phyloP scores from a whole-genome alignment of 768 basidiomycete genomes.

The Boletus vinaceobasis region DNA sequence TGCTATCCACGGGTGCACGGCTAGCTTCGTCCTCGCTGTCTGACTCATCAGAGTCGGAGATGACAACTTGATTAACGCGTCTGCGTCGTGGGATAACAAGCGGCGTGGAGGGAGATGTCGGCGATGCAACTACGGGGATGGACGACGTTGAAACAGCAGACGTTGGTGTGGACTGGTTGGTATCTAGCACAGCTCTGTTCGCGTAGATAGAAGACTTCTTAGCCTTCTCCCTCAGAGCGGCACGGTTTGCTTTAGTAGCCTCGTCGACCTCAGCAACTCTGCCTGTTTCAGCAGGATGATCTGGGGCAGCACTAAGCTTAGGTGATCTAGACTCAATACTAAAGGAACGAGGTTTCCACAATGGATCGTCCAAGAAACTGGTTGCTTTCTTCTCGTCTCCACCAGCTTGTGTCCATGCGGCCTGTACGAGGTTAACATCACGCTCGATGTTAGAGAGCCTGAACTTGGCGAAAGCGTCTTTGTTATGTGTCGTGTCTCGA shows the following conservation, averaged over 20 bases:
- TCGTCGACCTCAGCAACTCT: conserved; percentile 72
- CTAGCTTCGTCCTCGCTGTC: conserved; percentile 46
- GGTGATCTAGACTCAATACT: conserved; percentile 18
- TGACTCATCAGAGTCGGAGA: conserved; percentile 59
- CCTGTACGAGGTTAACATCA: conserved; percentile 40
- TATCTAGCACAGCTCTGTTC: conserved; percentile 53
- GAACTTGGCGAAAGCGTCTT: conserved; percentile 50
- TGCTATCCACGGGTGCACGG: conserved; percentile 32
- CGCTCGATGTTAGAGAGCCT: conserved; percentile 56
- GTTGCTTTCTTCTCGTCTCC: conserved; percentile 62
- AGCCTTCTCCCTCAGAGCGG: conserved; percentile 67
- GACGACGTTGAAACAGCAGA: conserved; percentile 23
- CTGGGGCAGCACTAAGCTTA: conserved; percentile 9
- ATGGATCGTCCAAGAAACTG: conserved; percentile 51
- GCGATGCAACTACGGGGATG: conserved; percentile 34
- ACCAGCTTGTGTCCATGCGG: conserved; percentile 66
- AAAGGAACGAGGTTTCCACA: conserved; percentile 44
- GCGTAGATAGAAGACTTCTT: conserved; percentile 84
- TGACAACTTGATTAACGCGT: conserved; percentile 56
- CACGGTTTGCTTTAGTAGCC: conserved; percentile 62
- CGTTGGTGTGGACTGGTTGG: conserved; percentile 41
- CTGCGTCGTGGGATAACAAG: conserved; percentile 44
- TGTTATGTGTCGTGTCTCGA: conserved; percentile 16
- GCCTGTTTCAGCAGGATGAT: conserved; percentile 41
- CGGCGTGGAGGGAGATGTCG: conserved; percentile 42